These are phyloP conservation scores for Lentinula lateritia DNA, from an alignment of 768 basidiomycete genomes.

Conservation along the genomic window DNA sequence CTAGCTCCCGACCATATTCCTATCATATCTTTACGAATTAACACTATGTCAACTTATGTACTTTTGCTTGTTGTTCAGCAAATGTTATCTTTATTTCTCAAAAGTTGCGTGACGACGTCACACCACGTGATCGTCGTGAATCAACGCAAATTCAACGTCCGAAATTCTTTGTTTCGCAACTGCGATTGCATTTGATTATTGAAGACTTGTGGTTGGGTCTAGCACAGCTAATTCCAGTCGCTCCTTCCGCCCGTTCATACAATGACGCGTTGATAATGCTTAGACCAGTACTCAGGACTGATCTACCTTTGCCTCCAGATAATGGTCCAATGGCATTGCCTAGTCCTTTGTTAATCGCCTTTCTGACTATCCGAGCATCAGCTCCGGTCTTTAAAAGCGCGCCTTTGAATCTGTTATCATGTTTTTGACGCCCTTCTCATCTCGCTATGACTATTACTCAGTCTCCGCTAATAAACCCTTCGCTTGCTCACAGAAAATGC, in stretches of 20 bases:
- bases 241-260: no score
- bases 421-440: background rate
- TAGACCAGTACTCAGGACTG: background rate
- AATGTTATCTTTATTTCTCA: no score
- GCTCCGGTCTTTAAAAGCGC: background rate
- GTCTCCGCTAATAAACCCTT: background rate
- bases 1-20: background rate
- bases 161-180: no score
- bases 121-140: no score
- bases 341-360: background rate
- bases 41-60: background rate
- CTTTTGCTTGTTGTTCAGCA: no score
- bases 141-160: no score
- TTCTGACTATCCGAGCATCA: background rate
- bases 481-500: background rate
- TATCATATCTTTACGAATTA: background rate
- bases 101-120: no score
- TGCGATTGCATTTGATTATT: no score
- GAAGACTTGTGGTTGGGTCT: no score
- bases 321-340: background rate
- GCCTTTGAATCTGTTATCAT: background rate
- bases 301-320: background rate
- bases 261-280: no score
- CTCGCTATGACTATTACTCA: background rate
- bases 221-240: no score